Evolutionary conservation across 1,284 basidiomycete species (phyloP).

Genomic region (Violaceomyces palustris): DNA sequence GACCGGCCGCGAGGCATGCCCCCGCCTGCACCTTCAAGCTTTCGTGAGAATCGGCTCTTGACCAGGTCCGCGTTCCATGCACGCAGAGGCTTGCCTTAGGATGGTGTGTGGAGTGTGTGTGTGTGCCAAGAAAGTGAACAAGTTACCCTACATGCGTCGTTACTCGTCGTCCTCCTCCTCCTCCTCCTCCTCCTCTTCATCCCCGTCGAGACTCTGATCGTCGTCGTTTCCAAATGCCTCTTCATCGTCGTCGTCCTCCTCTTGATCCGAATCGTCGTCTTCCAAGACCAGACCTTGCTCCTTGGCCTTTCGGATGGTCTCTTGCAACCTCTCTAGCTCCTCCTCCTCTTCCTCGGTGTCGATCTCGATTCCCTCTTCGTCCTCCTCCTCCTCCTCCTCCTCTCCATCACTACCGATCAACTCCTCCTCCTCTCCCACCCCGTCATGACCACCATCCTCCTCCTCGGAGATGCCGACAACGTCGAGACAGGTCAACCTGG

Average conservation of each 20-base stretch:
- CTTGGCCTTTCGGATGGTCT: conserved; percentile 24
- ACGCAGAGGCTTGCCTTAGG: too few species aligned
- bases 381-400: conserved; percentile 6
- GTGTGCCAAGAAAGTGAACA: too few species aligned
- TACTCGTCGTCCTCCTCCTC: conserved; percentile 9
- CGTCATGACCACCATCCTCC: conserved; percentile 7
- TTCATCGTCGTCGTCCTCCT: conserved; percentile 9
- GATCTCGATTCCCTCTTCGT: conserved; percentile 20
- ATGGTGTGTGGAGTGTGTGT: too few species aligned
- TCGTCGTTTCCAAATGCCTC: conserved; percentile 9
- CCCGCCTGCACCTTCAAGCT: too few species aligned
- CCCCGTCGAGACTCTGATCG: conserved; percentile 7
- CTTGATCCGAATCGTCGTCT: conserved; percentile 8
- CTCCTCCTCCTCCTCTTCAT: conserved; percentile 9
- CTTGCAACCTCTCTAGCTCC: conserved; percentile 27
- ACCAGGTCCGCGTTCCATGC: too few species aligned
- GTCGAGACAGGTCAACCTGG: conserved; percentile 46
- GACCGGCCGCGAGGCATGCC: too few species aligned
- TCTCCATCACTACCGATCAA: conserved; percentile 18
- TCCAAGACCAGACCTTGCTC: conserved; percentile 22
- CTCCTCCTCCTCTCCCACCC: conserved; percentile 17
- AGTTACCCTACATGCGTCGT: too few species aligned
- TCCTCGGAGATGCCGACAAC: conserved; percentile 25
- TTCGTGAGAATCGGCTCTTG: too few species aligned
- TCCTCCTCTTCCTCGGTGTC: conserved; percentile 26